A percentile compares a stretch with the other conserved stretches of the same genome.
phyloP scores from a whole-genome alignment of 495 filamentous ascomycete species.

The Mycothermus thermophilus region DNA sequence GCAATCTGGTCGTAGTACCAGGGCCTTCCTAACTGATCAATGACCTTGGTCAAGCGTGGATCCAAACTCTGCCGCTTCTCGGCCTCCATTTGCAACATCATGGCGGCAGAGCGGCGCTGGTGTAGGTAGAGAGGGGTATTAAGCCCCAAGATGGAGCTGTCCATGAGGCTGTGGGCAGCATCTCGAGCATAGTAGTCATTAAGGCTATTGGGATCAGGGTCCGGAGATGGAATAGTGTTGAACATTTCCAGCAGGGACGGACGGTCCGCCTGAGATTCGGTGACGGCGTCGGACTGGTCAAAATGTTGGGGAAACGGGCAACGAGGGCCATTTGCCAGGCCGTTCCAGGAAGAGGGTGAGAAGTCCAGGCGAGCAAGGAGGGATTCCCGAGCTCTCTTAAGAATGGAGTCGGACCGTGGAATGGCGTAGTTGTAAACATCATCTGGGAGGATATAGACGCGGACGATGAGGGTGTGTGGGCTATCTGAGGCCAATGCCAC shows the following conservation, averaged over 20 bases:
- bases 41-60: conserved; percentile 48
- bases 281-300: neutral
- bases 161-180: conserved; percentile 51
- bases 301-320: conserved; percentile 1
- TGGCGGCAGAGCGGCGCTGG: conserved; percentile 67
- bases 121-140: conserved; percentile 59
- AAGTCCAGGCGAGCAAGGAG: conserved; percentile 46
- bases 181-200: conserved; percentile 40
- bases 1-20: conserved; percentile 66
- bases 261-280: conserved; percentile 13
- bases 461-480: conserved; percentile 23
- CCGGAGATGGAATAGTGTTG: conserved; percentile 67
- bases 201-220: conserved; percentile 40
- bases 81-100: conserved; percentile 75
- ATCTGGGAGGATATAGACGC: conserved; percentile 54
- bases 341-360: conserved; percentile 43
- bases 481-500: conserved; percentile 12
- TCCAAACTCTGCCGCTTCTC: conserved; percentile 52
- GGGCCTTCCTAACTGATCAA: conserved; percentile 43
- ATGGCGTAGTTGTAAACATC: conserved; percentile 43
- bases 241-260: conserved; percentile 68
- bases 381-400: conserved; percentile 32
- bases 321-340: conserved; percentile 8
- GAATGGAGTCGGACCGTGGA: conserved; percentile 24
- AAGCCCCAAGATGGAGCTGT: conserved; percentile 43